Evolutionary conservation across 2,329 filamentous ascomycete genomes (phyloP), one percentile per base, ranked within the genome.

Genomic region (Xylariaceae sp.): DNA sequence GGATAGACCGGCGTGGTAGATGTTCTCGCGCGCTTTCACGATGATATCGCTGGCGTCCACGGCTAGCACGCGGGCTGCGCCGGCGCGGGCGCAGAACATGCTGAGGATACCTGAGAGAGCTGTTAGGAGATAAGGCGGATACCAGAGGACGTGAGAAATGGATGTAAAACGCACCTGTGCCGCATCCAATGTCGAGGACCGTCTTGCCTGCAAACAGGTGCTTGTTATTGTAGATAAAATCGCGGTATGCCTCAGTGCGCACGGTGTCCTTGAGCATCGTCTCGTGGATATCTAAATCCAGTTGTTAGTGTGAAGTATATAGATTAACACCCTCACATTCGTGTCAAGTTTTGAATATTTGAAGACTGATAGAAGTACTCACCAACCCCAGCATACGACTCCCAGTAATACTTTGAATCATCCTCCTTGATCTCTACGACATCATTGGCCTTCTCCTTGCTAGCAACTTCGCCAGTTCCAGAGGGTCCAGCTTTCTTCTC

Each of bases 1-100:
- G 23, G 85, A 82, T 33, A 96, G 84, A 1, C 86, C 87, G 70
- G 97, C 97, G 71, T 87, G 85, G 74, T 88, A 91, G 33, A 96
- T 82, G 68, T 95, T 96, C 70, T 94, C 89, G 36, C 87, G 86
- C 4, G 93, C 92, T 70, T 93, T 93, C 69, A 90, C 81, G 67
- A 96, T 92, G 71, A 98, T 96, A 65, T 88, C 88, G 3, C 91
- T 95, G 70, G 95, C 95, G 75, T 98, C 93, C 7, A 98, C 92
- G 3, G 93, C 92, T 72, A 96, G 88, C 52, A 98, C 93, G 66
- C 87, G 86, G 67, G 88, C 86, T 6, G 94, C 94, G 34, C 93
- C 94, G 14, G 93, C 94, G 73, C 89, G 90, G 52, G 92, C 93
- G 72, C 92, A 96, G 78, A 98, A 96, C 87, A 98, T 93, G 69